Evolutionary conservation across 768 basidiomycete genomes (phyloP).

Genomic region (Psilocybe subaeruginosa): DNA sequence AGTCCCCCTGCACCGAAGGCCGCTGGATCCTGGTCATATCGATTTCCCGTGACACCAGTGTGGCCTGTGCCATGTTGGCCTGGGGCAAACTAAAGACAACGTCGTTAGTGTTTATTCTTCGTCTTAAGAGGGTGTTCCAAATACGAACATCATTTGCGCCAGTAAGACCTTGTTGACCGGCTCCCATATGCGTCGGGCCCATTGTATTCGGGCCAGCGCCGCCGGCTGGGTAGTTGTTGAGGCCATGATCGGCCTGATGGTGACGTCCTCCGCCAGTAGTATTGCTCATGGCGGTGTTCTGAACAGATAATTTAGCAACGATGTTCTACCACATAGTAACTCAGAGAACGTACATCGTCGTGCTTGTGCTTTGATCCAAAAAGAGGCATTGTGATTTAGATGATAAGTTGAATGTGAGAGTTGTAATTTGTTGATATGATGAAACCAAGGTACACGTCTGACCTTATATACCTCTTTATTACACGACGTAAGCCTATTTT

Average conservation of each 20-base stretch:
- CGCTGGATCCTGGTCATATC: constrained; percentile 1
- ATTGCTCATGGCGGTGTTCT: constrained; percentile 5
- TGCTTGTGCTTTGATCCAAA: constrained; percentile 29
- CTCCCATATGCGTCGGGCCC: not conserved
- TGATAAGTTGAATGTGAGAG: not conserved
- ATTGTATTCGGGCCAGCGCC: not conserved
- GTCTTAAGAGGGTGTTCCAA: too few species aligned
- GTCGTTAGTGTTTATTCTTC: not conserved
- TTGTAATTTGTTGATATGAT: not conserved
- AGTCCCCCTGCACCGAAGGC: constrained; percentile 14
- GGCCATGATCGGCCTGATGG: constrained; percentile 1
- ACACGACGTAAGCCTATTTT: not conserved
- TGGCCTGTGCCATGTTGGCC: constrained; percentile 7
- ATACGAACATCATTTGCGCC: constrained; percentile 1
- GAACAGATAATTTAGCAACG: not conserved
- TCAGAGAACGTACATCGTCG: constrained; percentile 1
- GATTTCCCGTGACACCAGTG: not conserved
- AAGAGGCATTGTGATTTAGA: constrained; percentile 31
- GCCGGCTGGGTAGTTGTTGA: constrained; percentile 11
- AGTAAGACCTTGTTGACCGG: not conserved
- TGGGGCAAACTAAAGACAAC: not conserved
- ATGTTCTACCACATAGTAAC: too few species aligned
- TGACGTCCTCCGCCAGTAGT: constrained; percentile 3
- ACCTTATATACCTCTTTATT: not conserved
- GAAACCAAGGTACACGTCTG: too few species aligned